phyloP scores from a whole-genome alignment of 2,329 filamentous ascomycete species.

The Scytalidium sp. region DNA sequence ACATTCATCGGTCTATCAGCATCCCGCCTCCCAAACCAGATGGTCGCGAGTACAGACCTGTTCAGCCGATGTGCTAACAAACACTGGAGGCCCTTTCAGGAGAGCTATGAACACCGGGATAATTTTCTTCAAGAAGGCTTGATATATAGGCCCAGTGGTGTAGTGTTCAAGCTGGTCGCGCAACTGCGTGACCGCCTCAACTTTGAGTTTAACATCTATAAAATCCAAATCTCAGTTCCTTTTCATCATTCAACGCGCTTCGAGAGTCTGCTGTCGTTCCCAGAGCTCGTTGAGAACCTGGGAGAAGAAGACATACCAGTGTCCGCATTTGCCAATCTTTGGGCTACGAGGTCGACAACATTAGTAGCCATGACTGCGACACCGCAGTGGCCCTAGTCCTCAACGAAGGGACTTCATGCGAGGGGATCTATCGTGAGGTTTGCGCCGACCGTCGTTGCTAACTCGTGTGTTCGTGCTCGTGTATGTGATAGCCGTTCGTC shows the following conservation, averaged over 20 bases:
- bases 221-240: conserved; percentile 12
- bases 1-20: conserved; percentile 1
- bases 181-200: conserved; percentile 78
- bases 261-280: neutral
- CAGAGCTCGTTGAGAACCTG: neutral
- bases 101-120: conserved; percentile 88
- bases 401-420: conserved; percentile 21
- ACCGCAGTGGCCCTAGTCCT: conserved; percentile 31
- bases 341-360: conserved; percentile 61
- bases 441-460: neutral
- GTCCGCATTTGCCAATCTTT: conserved; percentile 54
- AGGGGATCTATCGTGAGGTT: neutral
- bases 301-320: conserved; percentile 22
- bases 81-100: conserved; percentile 81
- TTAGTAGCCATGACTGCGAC: conserved; percentile 58
- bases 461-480: neutral
- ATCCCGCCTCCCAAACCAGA: neutral
- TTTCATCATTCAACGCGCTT: neutral
- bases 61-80: conserved; percentile 85
- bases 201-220: conserved; percentile 76
- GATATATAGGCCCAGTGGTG: conserved; percentile 73
- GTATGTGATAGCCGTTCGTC: neutral
- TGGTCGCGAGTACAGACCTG: conserved; percentile 62
- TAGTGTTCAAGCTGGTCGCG: conserved; percentile 92
- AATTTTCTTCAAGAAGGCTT: conserved; percentile 78